phyloP scores from a whole-genome alignment of 495 filamentous ascomycete species.

The Penicillium daleae region DNA sequence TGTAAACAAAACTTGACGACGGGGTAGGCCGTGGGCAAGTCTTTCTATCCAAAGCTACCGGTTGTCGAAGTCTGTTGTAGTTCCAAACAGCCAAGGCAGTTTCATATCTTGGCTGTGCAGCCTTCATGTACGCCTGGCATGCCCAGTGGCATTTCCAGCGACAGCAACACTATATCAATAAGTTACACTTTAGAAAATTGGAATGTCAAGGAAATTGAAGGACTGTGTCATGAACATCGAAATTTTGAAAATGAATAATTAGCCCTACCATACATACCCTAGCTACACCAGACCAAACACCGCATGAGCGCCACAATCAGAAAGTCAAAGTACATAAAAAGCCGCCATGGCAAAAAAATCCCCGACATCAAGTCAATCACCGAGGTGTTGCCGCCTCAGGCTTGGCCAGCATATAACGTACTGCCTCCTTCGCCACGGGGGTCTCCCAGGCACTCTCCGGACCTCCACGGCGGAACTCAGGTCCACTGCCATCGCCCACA shows the following conservation, averaged over 20 bases:
- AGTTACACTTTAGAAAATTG: too few species aligned
- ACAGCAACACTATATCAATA: too few species aligned
- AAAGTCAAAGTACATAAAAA: constrained; percentile 23
- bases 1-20: too few species aligned
- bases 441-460: constrained; percentile 58
- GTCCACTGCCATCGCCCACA: constrained; percentile 62
- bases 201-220: too few species aligned
- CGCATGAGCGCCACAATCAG: constrained; percentile 39
- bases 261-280: constrained; percentile 27
- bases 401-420: constrained; percentile 54
- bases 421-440: constrained; percentile 49
- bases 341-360: constrained; percentile 11
- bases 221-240: constrained; percentile 15
- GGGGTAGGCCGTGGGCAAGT: too few species aligned
- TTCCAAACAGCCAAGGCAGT: too few species aligned
- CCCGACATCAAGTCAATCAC: constrained; percentile 9
- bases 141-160: too few species aligned
- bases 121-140: too few species aligned
- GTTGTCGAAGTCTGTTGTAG: too few species aligned
- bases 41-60: too few species aligned
- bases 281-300: constrained; percentile 42
- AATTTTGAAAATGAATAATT: constrained; percentile 27
- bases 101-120: too few species aligned
- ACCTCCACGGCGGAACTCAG: constrained; percentile 63
- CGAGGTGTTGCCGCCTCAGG: constrained; percentile 42